Conservation (phyloP, 331 rosid species). For the Quercus lobata region DNA sequence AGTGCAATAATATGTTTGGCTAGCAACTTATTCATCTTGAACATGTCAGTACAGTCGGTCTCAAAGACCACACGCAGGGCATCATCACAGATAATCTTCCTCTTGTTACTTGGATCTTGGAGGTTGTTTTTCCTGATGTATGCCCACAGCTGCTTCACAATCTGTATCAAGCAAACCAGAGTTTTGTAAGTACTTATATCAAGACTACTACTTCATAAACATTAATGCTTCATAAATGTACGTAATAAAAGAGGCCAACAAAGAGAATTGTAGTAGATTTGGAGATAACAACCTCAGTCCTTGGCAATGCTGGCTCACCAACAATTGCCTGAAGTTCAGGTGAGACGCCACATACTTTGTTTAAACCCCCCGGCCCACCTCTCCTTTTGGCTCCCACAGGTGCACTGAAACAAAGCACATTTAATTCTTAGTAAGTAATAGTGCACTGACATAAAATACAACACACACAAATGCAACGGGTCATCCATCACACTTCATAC, state of each 20-base stretch:
- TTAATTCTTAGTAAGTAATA: background rate
- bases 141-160: conserved; percentile 91
- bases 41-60: conserved; percentile 91
- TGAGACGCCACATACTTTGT: conserved; percentile 78
- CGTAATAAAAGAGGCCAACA: background rate
- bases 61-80: conserved; percentile 78
- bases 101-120: conserved; percentile 84
- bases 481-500: background rate
- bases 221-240: background rate
- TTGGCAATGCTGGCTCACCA: conserved; percentile 68
- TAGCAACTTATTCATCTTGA: conserved; percentile 84
- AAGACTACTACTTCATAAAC: background rate
- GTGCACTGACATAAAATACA: conserved; percentile 29
- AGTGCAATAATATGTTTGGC: conserved; percentile 79
- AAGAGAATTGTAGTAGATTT: background rate
- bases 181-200: background rate
- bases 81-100: conserved; percentile 82
- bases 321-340: conserved; percentile 70
- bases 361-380: conserved; percentile 78
- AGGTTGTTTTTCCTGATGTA: conserved; percentile 84
- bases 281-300: conserved; percentile 61
- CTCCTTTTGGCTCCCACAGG: conserved; percentile 54
- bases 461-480: conserved; percentile 4
- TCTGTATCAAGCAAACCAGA: conserved; percentile 36
- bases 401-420: conserved; percentile 32